Percentiles rank a stretch among this genome's conserved stretches.
Conservation (phyloP, 2,329 filamentous ascomycete genomes). For the Hypoxylon sp. region DNA sequence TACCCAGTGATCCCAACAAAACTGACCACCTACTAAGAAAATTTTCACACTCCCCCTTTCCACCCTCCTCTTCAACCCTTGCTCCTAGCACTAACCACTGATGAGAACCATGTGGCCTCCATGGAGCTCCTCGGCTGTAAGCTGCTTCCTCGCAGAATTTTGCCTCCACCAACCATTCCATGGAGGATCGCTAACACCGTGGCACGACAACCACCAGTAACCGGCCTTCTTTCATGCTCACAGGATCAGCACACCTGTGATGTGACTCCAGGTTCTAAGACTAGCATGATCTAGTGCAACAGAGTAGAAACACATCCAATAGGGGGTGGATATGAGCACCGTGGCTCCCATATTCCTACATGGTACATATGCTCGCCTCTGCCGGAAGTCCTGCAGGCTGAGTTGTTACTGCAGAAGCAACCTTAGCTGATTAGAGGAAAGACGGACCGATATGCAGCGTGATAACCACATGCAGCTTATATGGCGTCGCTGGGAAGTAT, state of each 20-base stretch:
- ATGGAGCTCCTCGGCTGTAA: not conserved
- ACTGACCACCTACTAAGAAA: not conserved
- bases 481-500: conserved; percentile 1
- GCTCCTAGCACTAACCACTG: not conserved
- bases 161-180: not conserved
- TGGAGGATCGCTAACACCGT: conserved; percentile 3
- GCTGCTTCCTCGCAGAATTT: not conserved
- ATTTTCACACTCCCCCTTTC: not conserved
- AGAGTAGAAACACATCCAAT: conserved; percentile 1
- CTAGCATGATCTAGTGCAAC: conserved; percentile 3
- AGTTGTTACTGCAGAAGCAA: conserved; percentile 26
- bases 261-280: not conserved
- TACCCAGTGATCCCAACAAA: not conserved
- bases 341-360: conserved; percentile 4
- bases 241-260: conserved; percentile 9
- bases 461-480: not conserved
- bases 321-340: not conserved
- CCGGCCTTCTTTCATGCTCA: conserved; percentile 17
- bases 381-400: conserved; percentile 24
- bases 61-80: not conserved
- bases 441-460: conserved; percentile 6
- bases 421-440: conserved; percentile 3
- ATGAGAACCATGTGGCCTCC: not conserved
- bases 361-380: conserved; percentile 9
- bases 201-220: not conserved